Conservation (phyloP, 129 eudicot species). For the Chrysanthemum lavandulifolium region DNA sequence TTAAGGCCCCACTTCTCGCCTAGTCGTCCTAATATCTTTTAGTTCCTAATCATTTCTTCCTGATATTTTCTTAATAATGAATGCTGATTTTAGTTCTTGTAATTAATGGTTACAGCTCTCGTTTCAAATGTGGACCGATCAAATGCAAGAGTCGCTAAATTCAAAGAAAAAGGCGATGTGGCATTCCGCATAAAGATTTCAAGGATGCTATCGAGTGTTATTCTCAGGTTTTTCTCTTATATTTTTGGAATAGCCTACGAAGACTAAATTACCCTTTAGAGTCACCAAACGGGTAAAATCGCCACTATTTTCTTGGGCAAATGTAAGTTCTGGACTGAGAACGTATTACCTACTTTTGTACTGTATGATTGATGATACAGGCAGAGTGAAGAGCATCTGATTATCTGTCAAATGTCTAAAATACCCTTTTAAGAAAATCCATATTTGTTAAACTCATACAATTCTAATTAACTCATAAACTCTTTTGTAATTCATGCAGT, state of each 20-base stretch:
- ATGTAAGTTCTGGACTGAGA: neutral
- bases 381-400: neutral
- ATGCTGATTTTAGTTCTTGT: conserved; percentile 15
- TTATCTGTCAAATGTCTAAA: neutral
- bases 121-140: conserved; percentile 80
- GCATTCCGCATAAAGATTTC: conserved; percentile 54
- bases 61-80: neutral
- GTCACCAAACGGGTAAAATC: neutral
- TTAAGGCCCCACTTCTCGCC: neutral
- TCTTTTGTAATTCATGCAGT: conserved; percentile 39
- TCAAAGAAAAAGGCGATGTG: conserved; percentile 60
- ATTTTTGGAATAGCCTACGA: neutral
- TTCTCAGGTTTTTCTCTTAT: conserved; percentile 49
- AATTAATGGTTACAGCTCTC: conserved; percentile 42
- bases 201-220: conserved; percentile 54
- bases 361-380: neutral
- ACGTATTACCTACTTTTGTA: neutral
- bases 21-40: neutral
- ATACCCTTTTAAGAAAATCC: neutral
- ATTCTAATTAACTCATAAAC: neutral
- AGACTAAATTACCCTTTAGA: no score
- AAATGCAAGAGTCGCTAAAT: conserved; percentile 64
- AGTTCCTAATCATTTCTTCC: neutral
- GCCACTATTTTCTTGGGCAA: neutral
- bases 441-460: neutral